Base-by-base conservation (phyloP, 768 basidiomycete species). In the Russula dissimulans region DNA sequence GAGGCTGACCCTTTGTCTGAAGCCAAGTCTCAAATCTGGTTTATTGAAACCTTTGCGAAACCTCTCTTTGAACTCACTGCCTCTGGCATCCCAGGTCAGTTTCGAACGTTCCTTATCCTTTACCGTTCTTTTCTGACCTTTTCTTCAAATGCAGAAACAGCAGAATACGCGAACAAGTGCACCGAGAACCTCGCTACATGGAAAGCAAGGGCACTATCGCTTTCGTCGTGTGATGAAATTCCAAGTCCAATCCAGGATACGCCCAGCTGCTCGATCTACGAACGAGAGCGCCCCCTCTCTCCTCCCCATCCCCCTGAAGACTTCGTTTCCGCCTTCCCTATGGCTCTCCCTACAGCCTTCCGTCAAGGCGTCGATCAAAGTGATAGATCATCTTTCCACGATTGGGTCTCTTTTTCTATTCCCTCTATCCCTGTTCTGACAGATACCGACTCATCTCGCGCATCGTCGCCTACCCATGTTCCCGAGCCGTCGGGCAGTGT, bases 1-100 rank as follows among this genome's bases (percentile, higher is more conserved):
- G 74, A 77, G 32, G 78, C 79, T 36, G 76, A 73, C 31, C 76
- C 82, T 7, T 69, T 87, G 3, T 79, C 80, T 47, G 88, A 90
- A 72, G 91, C 89, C 31, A 79, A 82, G 62, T 84, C 84, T 2
- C 97, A 99, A 72, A 83, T 97, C 17, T 93, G 85, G 66, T 99
- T 99, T 73, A 89, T 93, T 65, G 81, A 80, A 56, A 77, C 78
- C 3, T 97, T 91, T 69, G 89, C 86, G 45, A 82, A 84, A 67
- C 95, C 95, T 1, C 76, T 99, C 26, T 83, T 97, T 59, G 84
- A 90, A 63, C 73, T 91, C 43, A 85, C 86, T 3, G 78, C 86
- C 4, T 76, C 75, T 48, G 87, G 84, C 22, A 77, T 97, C 51
- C 90, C 91, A 52, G 83, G 90, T 90, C 67, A 66, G 81, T 61